Base-by-base conservation (phyloP, 2,329 filamentous ascomycete species). In the Botryotinia globosa region DNA sequence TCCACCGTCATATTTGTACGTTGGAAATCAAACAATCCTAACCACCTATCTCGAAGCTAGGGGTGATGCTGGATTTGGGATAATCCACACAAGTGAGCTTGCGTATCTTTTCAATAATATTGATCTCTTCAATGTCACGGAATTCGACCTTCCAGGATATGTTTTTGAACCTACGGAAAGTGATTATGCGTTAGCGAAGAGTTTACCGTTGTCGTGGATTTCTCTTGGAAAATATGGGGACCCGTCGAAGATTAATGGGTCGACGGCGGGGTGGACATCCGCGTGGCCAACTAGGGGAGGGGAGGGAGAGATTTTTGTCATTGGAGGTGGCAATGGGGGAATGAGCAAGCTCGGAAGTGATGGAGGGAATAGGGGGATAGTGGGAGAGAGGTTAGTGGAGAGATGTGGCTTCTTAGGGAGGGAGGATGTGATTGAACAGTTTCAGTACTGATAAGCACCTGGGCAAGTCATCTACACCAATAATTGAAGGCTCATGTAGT, bases 11-110 rank as follows among this genome's bases (percentile, higher is more conserved):
- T 88, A 84, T 76, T 78, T 87, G 2, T 87, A 85, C 77, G 80
- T 84, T 73, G 85, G 84, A 80, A 88, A 88, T 77, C 85, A 87
- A 76, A 88, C 86, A 0, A 81, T 88, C n/a, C 79, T 87, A 3
- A 83, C 82, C 4, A 81, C 83, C 0, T 81, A 85, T 44, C 77
- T 87, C n/a, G 78, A 79, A 16, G 69, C 80, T 4, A 75, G 75
- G 34, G 81, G 81, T 16, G 74, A 79, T 4, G 79, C 81, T 1
- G 84, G 84, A 1, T 76, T 85, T 8, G 86, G 86, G 42, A 80
- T 84, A 0, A 81, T 86, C 8, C 87, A 89, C 77, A 86, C 85
- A 0, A 84, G 85, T 0, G 87, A 88, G 69, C 84, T 88, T 39
- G 83, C 85, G 8, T 88, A 87, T 78, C 79, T 86, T 5, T 88